Conservation (phyloP, 345 rosid species). For the Clausena lansium region DNA sequence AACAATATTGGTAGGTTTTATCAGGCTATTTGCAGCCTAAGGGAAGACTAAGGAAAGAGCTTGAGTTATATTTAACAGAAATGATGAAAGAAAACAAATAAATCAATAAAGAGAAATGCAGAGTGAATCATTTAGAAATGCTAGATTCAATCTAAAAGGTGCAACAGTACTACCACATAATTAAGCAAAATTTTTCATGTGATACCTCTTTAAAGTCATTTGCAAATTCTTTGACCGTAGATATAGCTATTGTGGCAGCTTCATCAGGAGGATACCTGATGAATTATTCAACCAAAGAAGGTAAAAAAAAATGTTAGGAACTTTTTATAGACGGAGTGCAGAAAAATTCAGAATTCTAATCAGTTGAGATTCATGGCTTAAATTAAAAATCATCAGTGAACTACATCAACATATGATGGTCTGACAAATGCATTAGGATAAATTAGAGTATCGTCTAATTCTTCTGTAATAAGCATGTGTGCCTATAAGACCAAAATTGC, state of each 20-base stretch:
- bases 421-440: background rate
- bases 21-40: background rate
- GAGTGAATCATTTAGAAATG: background rate
- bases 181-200: background rate
- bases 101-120: background rate
- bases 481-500: background rate
- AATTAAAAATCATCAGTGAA: background rate
- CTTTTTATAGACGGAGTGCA: background rate
- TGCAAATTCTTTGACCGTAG: conserved; percentile 59
- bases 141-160: background rate
- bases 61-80: background rate
- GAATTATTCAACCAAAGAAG: background rate
- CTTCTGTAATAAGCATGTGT: background rate
- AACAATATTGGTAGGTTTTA: background rate
- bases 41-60: background rate
- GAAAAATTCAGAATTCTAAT: background rate
- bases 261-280: conserved; percentile 80
- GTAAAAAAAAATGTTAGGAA: background rate
- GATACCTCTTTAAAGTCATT: conserved; percentile 79
- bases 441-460: background rate
- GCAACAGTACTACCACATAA: background rate
- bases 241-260: conserved; percentile 78
- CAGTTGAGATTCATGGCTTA: background rate
- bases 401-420: background rate
- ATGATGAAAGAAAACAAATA: background rate